Evolutionary conservation across 805 yeast genomes (phyloP), one percentile per base, ranked within the genome.

Genomic region (Yarrowia divulgata): DNA sequence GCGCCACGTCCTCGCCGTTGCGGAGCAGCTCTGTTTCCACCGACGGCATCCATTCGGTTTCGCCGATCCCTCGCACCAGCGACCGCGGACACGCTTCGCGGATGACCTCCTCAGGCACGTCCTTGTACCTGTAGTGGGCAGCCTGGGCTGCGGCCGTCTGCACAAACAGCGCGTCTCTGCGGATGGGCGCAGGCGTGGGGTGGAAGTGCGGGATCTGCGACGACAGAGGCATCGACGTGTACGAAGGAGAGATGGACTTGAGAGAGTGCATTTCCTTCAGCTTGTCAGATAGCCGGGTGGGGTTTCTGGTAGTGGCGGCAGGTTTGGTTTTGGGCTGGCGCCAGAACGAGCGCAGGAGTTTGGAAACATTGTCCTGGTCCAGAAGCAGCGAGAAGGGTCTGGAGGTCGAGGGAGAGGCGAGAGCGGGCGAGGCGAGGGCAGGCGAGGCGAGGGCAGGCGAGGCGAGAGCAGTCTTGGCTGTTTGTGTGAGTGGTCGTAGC

Each of bases 1-100:
- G 48, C 13, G 60, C 57, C 23, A 71, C 69, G 46, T 70, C 71
- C 6, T 70, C 71, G 9, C 72, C 71, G 62, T 66, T 66, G 0
- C 62, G 49, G 6, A 52, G 40, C 37, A 66, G 52, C 42, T 42
- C 50, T 16, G 69, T 66, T 34, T 66, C 57, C 12, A 63, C 68
- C 18, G 68, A 23, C 2, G 68, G 68, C 57, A 63, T 49, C 68
- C 68, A 63, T 29, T 63, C 68, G 29, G 68, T 48, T 39, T 63
- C 68, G 13, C 68, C 68, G n/a, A 63, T 63, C 32, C 68, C 68
- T 14, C 57, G 16, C 2, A 63, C 57, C 29, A 63, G 48, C 16
- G 68, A 63, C 5, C 68, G 55, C 1, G 68, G 68, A 8, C 55
- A 48, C 8, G 68, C 68, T 14, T 63, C 68, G 23, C 68, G 43